Evolutionary conservation across 2,329 filamentous ascomycete genomes (phyloP).

Genomic region (Aspergillus hortae): DNA sequence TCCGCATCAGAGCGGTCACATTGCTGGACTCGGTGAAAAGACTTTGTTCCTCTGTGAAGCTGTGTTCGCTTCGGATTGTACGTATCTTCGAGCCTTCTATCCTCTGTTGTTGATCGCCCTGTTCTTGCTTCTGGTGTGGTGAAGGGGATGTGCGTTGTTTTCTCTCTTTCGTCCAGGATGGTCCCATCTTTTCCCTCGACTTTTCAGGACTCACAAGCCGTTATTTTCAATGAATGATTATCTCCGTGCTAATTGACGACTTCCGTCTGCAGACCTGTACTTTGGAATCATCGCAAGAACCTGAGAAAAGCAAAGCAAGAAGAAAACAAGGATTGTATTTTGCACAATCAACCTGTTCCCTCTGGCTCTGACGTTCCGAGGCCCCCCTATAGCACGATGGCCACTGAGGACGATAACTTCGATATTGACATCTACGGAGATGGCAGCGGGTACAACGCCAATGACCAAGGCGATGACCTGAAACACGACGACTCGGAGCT

Average conservation of each 20-base stretch:
- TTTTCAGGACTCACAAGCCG: constrained; percentile 4
- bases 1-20: constrained; percentile 14
- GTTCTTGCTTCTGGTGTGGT: constrained; percentile 6
- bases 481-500: constrained; percentile 40
- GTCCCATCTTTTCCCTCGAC: constrained; percentile 8
- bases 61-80: constrained; percentile 36
- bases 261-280: constrained; percentile 42
- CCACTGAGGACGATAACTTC: constrained; percentile 64
- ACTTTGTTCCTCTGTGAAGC: constrained; percentile 23
- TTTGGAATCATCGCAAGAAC: constrained; percentile 30
- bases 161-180: constrained; percentile 6
- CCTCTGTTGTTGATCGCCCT: constrained; percentile 13
- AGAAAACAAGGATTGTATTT: constrained; percentile 37
- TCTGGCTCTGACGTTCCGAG: constrained; percentile 27
- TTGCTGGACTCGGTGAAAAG: constrained; percentile 15
- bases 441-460: constrained; percentile 46
- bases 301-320: constrained; percentile 20
- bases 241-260: constrained; percentile 37
- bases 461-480: constrained; percentile 44
- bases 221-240: constrained; percentile 15
- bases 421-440: constrained; percentile 69
- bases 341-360: constrained; percentile 35
- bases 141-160: constrained; percentile 10
- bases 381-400: constrained; percentile 38
- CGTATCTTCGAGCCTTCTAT: constrained; percentile 32